Base-by-base conservation (phyloP, 495 filamentous ascomycete genomes). In the Xylaria cubensis region DNA sequence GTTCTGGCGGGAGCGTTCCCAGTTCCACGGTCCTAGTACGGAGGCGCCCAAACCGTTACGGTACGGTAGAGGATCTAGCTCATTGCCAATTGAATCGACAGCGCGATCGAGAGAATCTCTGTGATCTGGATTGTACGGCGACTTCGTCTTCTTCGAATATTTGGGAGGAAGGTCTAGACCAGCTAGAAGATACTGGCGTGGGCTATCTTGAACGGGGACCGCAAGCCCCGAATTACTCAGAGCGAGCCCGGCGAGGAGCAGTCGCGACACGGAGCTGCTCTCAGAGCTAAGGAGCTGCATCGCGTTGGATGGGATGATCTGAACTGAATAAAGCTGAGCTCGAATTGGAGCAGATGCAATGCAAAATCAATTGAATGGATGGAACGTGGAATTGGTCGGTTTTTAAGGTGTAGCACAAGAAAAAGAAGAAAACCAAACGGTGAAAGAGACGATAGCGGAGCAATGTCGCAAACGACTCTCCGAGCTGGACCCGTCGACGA, bases 21-120 rank as follows among this genome's bases (percentile, higher is more conserved):
- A 79, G 77, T 93, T 93, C 74, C 88, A 88, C 3, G 91, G 91
- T 12, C 91, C 91, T 63, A 91, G 79, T 5, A 92, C 85, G 4
- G 82, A 88, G 2, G 89, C 82, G 48, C 91, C 91, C 13, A 87
- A 70, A 58, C 90, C 90, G 75, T 92, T 92, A 26, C 91, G 86
- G 77, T 85, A 91, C 2, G 91, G 91, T 24, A 91, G 76, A 10
- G 91, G 91, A 65, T 92, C 84, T 15, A 89, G 81, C 39, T 84
- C 77, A 1, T 88, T 79, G 12, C 88, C 89, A 26, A 90, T 73
- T 3, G 88, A 70, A 75, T 93, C 91, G 12, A 91, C 79, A 12
- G 84, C 80, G 34, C 68, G 77, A 70, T 87, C 85, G 34, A 81
- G 78, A 3, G 84, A 83, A 42, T 87, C 84, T 56, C 75, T 80